A percentile compares a stretch with the other conserved stretches of the same genome.
Conservation (phyloP, 179 eudicot species). For the Silene noctiflora region DNA sequence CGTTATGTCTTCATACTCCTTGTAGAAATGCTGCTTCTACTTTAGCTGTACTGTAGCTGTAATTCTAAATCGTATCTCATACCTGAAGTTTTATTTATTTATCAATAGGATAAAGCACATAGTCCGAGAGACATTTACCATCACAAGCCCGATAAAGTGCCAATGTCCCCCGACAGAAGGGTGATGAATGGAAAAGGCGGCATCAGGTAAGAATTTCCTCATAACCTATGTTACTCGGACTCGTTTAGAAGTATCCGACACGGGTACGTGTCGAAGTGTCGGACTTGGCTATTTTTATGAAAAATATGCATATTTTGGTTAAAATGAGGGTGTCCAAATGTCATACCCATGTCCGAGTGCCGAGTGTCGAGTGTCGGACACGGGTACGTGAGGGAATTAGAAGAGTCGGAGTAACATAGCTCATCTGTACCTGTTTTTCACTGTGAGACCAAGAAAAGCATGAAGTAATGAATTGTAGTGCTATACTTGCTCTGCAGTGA, state of each 20-base stretch:
- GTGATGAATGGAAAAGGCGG: slow-evolving; percentile 31
- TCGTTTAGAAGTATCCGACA: too few species aligned
- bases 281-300: too few species aligned
- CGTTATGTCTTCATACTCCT: too few species aligned
- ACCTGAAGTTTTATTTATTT: slow-evolving; percentile 2
- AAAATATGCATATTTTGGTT: too few species aligned
- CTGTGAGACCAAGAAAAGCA: background rate
- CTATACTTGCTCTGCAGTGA: slow-evolving; percentile 33
- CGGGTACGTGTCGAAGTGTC: too few species aligned
- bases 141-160: slow-evolving; percentile 28
- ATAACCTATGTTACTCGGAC: too few species aligned
- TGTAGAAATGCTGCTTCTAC: too few species aligned
- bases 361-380: too few species aligned
- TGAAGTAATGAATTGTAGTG: background rate
- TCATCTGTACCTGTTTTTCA: slow-evolving; percentile 12
- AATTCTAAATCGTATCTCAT: background rate
- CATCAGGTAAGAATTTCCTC: slow-evolving; percentile 40
- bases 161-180: slow-evolving; percentile 35
- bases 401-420: too few species aligned
- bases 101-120: slow-evolving; percentile 41
- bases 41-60: background rate
- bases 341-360: too few species aligned
- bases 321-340: too few species aligned
- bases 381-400: too few species aligned
- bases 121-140: slow-evolving; percentile 38